Base-by-base conservation (phyloP, 225 moss, liverwort and hornwort genomes). In the Physcomitrium patens region DNA sequence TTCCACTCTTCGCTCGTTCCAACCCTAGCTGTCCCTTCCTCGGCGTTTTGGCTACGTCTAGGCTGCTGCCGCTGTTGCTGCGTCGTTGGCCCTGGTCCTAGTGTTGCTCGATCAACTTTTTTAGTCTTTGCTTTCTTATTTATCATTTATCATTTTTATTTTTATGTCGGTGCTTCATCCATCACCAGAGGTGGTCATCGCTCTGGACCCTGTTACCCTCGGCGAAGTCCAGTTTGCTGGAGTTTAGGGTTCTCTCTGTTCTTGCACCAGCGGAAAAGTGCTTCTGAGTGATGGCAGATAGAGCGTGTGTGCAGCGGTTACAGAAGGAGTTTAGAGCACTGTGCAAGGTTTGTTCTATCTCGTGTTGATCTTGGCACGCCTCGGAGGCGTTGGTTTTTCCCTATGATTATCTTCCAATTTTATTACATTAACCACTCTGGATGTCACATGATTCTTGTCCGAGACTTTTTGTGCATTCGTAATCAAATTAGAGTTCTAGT, bases 311-410 rank as follows among this genome's bases (percentile, higher is more conserved):
- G 69, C 90, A 89, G 88, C 87, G 99, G 76, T 86, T 99, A 51
- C 99, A 99, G 81, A 99, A 95, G 77, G 99, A 99, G 86, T 95
- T 99, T 69, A 82, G 95, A 78, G 85, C 89, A 42, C 68, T 99
- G 70, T 90, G 95, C 84, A 99, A 99, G 93, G 97, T 99, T 69
- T 14, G 49, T 66, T 69, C 50, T 8, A 24, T 54, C 31, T 37
- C 37, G n/a, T 55, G 17, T 3, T 2, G 47, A 71, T 80, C n/a
- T n/a, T n/a, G n/a, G n/a, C n/a, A n/a, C n/a, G 12, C 7, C 50
- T 70, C 17, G 20, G 20, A 59, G 27, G 44, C 27, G 52, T n/a
- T 13, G 31, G 58, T 31, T 53, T 5, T 45, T 53, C 1, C 44
- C 24, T 45, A 7, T 9, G 17, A 18, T 18, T 49, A n/a, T 31